Evolutionary conservation across 108 stramenopile species (phyloP).

Genomic region (Conticribra weissflogii): DNA sequence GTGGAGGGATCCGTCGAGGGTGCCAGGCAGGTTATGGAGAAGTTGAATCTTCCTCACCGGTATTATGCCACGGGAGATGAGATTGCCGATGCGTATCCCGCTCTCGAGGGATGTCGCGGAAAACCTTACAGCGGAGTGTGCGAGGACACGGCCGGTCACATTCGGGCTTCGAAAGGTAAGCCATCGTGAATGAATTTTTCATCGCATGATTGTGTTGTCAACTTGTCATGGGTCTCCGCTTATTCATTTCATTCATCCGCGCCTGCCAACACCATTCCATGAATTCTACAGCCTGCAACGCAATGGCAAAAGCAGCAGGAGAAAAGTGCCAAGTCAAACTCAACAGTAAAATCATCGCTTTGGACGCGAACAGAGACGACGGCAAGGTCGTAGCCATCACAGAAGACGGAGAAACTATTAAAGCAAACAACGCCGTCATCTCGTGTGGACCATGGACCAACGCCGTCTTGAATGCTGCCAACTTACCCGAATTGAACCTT

Average conservation of each 20-base stretch:
- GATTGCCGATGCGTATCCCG: conserved; percentile 36
- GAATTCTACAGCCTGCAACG: conserved; percentile 27
- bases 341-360: conserved; percentile 40
- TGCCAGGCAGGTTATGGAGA: conserved; percentile 46
- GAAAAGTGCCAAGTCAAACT: conserved; percentile 38
- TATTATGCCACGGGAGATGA: conserved; percentile 43
- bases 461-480: conserved; percentile 24
- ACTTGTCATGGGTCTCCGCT: too few species aligned
- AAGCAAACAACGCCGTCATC: conserved; percentile 37
- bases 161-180: conserved; percentile 36
- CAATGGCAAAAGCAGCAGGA: conserved; percentile 42
- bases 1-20: conserved; percentile 48
- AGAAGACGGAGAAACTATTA: conserved; percentile 39
- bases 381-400: conserved; percentile 27
- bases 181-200: neutral
- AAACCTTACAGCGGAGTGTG: conserved; percentile 51
- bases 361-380: conserved; percentile 16
- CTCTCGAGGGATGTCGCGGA: conserved; percentile 37
- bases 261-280: too few species aligned
- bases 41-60: conserved; percentile 26
- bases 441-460: conserved; percentile 51
- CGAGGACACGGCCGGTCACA: conserved; percentile 53
- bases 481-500: conserved; percentile 26
- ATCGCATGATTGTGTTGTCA: neutral
- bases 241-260: too few species aligned